Percentiles rank a stretch among this genome's conserved stretches.
Conservation (phyloP, 2,329 filamentous ascomycete species). For the Claviceps sp. region DNA sequence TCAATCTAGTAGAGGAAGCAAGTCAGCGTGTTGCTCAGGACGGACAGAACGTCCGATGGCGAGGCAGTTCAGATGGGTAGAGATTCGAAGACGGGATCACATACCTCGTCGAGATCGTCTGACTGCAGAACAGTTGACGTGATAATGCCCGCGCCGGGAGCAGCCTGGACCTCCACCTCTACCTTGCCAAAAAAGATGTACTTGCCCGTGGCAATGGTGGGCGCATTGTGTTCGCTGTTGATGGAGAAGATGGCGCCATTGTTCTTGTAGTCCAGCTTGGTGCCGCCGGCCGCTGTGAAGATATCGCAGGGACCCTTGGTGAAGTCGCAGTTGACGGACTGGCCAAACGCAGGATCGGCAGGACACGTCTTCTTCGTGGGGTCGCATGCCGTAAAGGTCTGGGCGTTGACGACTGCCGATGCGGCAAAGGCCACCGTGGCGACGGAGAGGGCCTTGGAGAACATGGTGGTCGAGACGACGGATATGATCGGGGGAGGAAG, state of each 20-base stretch:
- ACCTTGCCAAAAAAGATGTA: conserved; percentile 96
- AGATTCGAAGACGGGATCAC: not conserved
- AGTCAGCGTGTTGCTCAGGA: not conserved
- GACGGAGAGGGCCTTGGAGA: conserved; percentile 32
- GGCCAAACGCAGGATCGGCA: conserved; percentile 63
- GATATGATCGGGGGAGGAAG: not conserved
- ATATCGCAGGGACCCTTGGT: conserved; percentile 52
- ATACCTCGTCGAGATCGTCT: conserved; percentile 57
- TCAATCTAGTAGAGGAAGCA: conserved; percentile 43
- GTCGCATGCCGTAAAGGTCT: conserved; percentile 44
- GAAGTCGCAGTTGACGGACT: conserved; percentile 52
- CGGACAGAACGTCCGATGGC: too few relatives aligned
- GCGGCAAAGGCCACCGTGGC: conserved; percentile 36
- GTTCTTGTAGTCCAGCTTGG: conserved; percentile 31
- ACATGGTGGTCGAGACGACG: conserved; percentile 14
- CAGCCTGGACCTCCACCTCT: conserved; percentile 64
- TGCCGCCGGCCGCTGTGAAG: conserved; percentile 34
- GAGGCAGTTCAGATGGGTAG: too few relatives aligned
- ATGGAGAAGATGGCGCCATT: conserved; percentile 52
- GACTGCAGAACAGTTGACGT: conserved; percentile 85
- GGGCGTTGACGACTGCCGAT: conserved; percentile 35
- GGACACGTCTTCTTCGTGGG: conserved; percentile 50
- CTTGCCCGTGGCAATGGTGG: conserved; percentile 64
- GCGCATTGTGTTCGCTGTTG: conserved; percentile 47
- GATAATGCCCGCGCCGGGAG: conserved; percentile 72